phyloP scores from a whole-genome alignment of 1,284 basidiomycete genomes.

The Bjerkandera adusta region DNA sequence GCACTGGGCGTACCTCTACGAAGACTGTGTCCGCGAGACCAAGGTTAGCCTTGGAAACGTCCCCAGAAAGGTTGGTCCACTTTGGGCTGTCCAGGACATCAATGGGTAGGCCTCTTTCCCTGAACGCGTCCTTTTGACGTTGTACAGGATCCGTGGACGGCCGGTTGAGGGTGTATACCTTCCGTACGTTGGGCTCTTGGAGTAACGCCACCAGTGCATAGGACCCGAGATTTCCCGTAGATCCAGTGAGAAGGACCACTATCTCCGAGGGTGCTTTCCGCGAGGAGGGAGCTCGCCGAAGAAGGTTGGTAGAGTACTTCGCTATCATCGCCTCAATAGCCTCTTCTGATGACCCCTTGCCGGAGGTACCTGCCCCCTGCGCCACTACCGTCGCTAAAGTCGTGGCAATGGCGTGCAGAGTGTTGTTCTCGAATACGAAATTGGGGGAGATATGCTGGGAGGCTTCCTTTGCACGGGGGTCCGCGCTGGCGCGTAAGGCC shows the following conservation, averaged over 20 bases:
- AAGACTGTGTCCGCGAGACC: slow-evolving; percentile 12
- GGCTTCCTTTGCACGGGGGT: neutral
- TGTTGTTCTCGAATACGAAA: slow-evolving; percentile 5
- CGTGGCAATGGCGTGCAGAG: neutral
- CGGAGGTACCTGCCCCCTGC: slow-evolving; percentile 1
- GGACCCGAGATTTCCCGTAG: slow-evolving; percentile 11
- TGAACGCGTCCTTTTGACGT: slow-evolving; percentile 7
- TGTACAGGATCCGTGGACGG: slow-evolving; percentile 21
- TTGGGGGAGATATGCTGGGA: slow-evolving; percentile 2
- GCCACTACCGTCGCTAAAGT: neutral
- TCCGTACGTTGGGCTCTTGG: slow-evolving; percentile 1
- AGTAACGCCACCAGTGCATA: slow-evolving; percentile 7
- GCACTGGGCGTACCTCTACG: slow-evolving; percentile 4
- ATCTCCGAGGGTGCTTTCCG: neutral
- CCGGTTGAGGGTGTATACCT: slow-evolving; percentile 11
- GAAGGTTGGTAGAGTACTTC: slow-evolving; percentile 3
- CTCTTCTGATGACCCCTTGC: neutral
- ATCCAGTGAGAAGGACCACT: slow-evolving; percentile 12
- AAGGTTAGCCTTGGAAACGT: slow-evolving; percentile 8
- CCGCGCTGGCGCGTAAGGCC: slow-evolving; percentile 19
- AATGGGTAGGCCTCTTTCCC: slow-evolving; percentile 5
- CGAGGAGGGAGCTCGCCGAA: neutral
- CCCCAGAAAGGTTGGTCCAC: slow-evolving; percentile 10
- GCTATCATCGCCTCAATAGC: slow-evolving; percentile 5
- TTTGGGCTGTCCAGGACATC: slow-evolving; percentile 9